Evolutionary conservation across 2,329 filamentous ascomycete species (phyloP), one percentile per base, ranked within the genome.

Genomic region (Epichloe scottii): DNA sequence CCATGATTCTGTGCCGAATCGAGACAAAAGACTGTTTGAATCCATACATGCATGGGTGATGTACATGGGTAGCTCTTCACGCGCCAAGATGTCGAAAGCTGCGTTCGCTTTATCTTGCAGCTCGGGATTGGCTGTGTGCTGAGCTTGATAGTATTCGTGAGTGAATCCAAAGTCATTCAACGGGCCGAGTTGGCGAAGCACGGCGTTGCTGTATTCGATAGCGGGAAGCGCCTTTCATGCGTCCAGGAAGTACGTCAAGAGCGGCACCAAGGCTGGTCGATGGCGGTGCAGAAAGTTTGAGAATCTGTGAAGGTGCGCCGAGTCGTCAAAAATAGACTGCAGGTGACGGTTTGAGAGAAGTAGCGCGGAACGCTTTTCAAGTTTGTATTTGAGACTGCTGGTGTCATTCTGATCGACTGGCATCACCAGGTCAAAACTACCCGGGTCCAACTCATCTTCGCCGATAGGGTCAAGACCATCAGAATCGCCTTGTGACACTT

Each of bases 241-340:
- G 58, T 87, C 82, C 4, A 89, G 71, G 55, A 87, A 88, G 68
- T 88, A 87, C 21, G 81, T 77, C 12, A 89, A 68, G 5, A 85
- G 67, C 0, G 82, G 77, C 2, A 87, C 71, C 1, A 84, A 87
- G 12, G 76, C 68, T 10, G 82, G 78, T 39, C 82, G 74, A 45
- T 76, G 70, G 6, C 70, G 64, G 54, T 77, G 76, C 2, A 89
- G 69, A 58, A 87, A 89, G 3, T 77, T 73, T 4, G 79, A 84
- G 62, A 89, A 89, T 35, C 74, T 75, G 45, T 81, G 71, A 3
- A 88, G 70, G 34, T 83, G 74, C 11, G 76, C 69, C 0, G 82
- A 77, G 54, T 87, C 78, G 3, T 73, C 69, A 58, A 88, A 84
- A 37, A 89, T 85, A 40, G 75, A 70, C 46, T 76, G 66, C 34